These are phyloP conservation scores for Alternaria conjuncta DNA, from an alignment of 2,329 filamentous ascomycete genomes.

Conservation along the genomic window DNA sequence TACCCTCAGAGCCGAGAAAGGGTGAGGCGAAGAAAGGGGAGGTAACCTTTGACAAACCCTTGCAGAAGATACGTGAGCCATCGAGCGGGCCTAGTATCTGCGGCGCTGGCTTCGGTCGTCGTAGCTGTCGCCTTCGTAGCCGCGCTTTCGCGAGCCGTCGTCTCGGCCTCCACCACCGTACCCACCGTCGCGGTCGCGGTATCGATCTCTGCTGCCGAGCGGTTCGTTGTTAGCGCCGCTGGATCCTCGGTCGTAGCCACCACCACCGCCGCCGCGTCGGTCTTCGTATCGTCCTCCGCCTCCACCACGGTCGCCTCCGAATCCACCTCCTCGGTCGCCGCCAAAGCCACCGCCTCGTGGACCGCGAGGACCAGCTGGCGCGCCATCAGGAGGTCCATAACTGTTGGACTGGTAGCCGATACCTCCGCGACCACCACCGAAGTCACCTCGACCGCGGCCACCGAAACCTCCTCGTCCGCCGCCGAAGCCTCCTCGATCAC, in stretches of 20 bases:
- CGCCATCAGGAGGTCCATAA: conserved; percentile 54
- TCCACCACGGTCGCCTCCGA: conserved; percentile 35
- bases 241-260: conserved; percentile 49
- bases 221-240: conserved; percentile 86
- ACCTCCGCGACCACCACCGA: conserved; percentile 53
- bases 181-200: conserved; percentile 41
- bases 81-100: conserved; percentile 58
- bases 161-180: conserved; percentile 28
- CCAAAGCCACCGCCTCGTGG: conserved; percentile 50
- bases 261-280: conserved; percentile 23
- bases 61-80: conserved; percentile 22
- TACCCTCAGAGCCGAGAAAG: conserved; percentile 46
- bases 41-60: conserved; percentile 50
- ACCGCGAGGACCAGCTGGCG: conserved; percentile 56
- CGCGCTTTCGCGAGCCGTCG: conserved; percentile 54
- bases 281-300: conserved; percentile 27
- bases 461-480: conserved; percentile 35
- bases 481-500: conserved; percentile 53
- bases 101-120: conserved; percentile 73
- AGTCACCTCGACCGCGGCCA: conserved; percentile 41
- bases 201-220: conserved; percentile 66
- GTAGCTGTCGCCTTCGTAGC: conserved; percentile 75
- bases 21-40: conserved; percentile 41
- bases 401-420: conserved; percentile 53
- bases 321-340: conserved; percentile 36